Base-by-base conservation (phyloP, 305 asterid genomes). In the Fraxinus greggii region DNA sequence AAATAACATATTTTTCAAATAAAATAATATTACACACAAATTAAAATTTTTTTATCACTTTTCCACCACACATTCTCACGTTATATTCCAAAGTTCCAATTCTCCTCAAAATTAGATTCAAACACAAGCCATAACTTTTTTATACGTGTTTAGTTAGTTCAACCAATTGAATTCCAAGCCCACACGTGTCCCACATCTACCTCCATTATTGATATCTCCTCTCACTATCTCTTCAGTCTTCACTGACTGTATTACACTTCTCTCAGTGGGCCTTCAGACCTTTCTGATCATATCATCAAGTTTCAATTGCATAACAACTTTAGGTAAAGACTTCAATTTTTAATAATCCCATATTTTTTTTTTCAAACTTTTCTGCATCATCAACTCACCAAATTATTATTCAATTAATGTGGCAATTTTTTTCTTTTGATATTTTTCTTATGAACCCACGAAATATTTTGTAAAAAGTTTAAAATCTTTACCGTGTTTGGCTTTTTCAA, bases 211-310 rank as follows among this genome's bases (percentile, higher is more conserved):
- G 90, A 88, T 87, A 79, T 80, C 87, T 82, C 86, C 0, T n/a
- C 26, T 79, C 56, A 12, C 61, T 40, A 29, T 72, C 81, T 81
- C 72, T 17, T 26, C 77, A 82, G 87, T 81, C 77, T 17, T 31
- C 77, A 84, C 88, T 79, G 83, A 75, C 82, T 84, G 21, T 69
- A 81, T 86, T 84, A 67, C 86, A 82, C 84, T 87, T 75, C 32
- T 29, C 73, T 69, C 21, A 69, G 92, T 90, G 92, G 90, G 91
- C 88, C 93, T 83, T 61, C 23, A 3, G 86, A 80, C 88, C 85
- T 84, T 89, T 85, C 86, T 76, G 21, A 31, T 65, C 35, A 12
- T 26, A 31, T 31, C 15, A 63, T 63, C 75, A 54, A n/a, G 31
- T 21, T 79, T 67, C 83, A 24, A 81, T 86, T 63, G 33, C 26